Evolutionary conservation across 306 rosid species (phyloP).

Genomic region (Canavalia gladiata): DNA sequence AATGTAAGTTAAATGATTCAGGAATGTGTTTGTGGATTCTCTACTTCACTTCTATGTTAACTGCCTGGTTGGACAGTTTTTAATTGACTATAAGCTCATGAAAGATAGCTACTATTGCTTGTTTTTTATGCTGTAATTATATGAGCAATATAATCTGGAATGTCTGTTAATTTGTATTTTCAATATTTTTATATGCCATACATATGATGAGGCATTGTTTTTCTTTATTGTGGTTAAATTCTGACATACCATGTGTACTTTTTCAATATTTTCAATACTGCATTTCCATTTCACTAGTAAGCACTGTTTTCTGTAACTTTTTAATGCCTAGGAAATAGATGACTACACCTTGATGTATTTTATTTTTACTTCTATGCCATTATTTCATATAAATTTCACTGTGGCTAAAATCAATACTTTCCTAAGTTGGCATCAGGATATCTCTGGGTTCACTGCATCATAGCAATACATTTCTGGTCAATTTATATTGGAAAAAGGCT

Average conservation of each 20-base stretch:
- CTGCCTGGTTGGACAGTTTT: slow-evolving; percentile 31
- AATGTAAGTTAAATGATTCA: slow-evolving; percentile 65
- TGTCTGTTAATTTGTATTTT: slow-evolving; percentile 17
- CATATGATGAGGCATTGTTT: not conserved
- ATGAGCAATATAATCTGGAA: not conserved
- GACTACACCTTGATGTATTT: slow-evolving; percentile 2
- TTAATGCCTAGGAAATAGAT: slow-evolving; percentile 9
- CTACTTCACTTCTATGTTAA: not conserved
- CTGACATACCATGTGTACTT: not conserved
- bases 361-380: not conserved
- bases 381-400: not conserved
- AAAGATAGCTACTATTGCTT: slow-evolving; percentile 27
- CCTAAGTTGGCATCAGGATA: not conserved
- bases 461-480: slow-evolving; percentile 15
- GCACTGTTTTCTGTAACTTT: not conserved
- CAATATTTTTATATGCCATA: not conserved
- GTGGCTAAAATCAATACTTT: not conserved
- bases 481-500: not conserved
- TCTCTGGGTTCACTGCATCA: not conserved
- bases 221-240: slow-evolving; percentile 14
- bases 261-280: not conserved
- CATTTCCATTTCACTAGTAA: slow-evolving; percentile 17
- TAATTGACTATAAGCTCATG: slow-evolving; percentile 16
- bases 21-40: slow-evolving; percentile 32
- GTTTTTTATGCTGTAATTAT: slow-evolving; percentile 14